phyloP scores from a whole-genome alignment of 352 stramenopile genomes.

The Phytophthora idaei region DNA sequence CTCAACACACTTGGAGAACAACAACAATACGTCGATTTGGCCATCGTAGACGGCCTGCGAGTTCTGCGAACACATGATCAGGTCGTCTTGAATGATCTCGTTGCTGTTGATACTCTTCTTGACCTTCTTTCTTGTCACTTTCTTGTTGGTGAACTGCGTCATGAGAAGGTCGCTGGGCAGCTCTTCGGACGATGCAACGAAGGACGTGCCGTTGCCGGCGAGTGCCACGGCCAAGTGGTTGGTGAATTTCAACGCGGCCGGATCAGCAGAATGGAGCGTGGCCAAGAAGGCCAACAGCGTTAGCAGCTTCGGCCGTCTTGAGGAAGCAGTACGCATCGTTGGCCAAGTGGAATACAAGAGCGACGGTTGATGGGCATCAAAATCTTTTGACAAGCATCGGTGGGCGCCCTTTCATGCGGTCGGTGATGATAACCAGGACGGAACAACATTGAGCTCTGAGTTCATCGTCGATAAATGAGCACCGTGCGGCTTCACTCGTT shows the following conservation, averaged over 20 bases:
- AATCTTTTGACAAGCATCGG: slow-evolving; percentile 13
- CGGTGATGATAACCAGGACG: no score
- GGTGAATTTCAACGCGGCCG: slow-evolving; percentile 10
- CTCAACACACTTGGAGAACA: slow-evolving; percentile 65
- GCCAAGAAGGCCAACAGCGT: slow-evolving; percentile 2
- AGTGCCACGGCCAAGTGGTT: slow-evolving; percentile 23
- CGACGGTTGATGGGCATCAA: slow-evolving; percentile 22
- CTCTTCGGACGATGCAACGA: slow-evolving; percentile 15
- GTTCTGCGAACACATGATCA: slow-evolving; percentile 27
- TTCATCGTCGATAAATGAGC: no score
- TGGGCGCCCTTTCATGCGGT: background rate
- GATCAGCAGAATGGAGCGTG: background rate
- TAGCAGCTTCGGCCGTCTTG: background rate
- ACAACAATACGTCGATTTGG: slow-evolving; percentile 48
- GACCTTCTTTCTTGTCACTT: slow-evolving; percentile 24
- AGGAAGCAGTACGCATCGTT: background rate
- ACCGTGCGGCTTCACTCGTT: no score
- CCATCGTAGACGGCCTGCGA: slow-evolving; percentile 18
- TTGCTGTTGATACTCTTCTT: slow-evolving; percentile 20
- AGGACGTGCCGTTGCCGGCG: slow-evolving; percentile 18
- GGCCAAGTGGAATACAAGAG: slow-evolving; percentile 3
- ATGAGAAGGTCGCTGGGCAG: slow-evolving; percentile 21
- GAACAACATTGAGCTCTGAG: no score
- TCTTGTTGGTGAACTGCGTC: slow-evolving; percentile 12
- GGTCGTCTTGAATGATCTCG: slow-evolving; percentile 18